phyloP scores from a whole-genome alignment of 208 protist genomes.

The Trypanosoma mega region DNA sequence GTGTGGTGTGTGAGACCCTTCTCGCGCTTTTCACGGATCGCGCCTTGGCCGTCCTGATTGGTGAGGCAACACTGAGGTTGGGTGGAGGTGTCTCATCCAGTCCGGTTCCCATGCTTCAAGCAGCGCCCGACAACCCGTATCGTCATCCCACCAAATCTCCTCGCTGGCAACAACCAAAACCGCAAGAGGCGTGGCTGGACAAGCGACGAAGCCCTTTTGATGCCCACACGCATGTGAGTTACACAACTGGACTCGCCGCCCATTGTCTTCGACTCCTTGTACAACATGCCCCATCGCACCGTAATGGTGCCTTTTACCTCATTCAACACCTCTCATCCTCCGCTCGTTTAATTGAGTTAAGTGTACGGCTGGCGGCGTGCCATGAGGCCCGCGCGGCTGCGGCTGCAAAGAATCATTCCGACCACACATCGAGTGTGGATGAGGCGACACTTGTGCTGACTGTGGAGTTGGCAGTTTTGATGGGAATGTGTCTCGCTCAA shows the following conservation, averaged over 20 bases:
- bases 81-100: neutral
- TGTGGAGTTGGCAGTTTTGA: constrained; percentile 13
- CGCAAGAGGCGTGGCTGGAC: no score
- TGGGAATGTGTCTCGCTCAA: constrained; percentile 14
- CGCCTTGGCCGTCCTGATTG: constrained; percentile 8
- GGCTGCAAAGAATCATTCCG: constrained; percentile 1
- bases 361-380: constrained; percentile 3
- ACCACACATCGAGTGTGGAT: constrained; percentile 8
- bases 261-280: constrained; percentile 21
- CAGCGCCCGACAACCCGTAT: neutral
- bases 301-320: constrained; percentile 18
- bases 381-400: neutral
- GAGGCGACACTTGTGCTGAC: constrained; percentile 10
- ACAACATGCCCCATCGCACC: constrained; percentile 18
- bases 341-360: constrained; percentile 5
- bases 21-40: constrained; percentile 16
- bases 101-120: neutral
- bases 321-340: constrained; percentile 19
- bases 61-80: neutral
- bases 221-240: no score
- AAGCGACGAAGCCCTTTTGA: no score
- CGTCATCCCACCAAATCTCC: neutral
- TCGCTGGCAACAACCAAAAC: neutral
- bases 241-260: constrained; percentile 9
- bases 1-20: constrained; percentile 3